Conservation (phyloP, 495 filamentous ascomycete species). For the Xylaria telfairii region DNA sequence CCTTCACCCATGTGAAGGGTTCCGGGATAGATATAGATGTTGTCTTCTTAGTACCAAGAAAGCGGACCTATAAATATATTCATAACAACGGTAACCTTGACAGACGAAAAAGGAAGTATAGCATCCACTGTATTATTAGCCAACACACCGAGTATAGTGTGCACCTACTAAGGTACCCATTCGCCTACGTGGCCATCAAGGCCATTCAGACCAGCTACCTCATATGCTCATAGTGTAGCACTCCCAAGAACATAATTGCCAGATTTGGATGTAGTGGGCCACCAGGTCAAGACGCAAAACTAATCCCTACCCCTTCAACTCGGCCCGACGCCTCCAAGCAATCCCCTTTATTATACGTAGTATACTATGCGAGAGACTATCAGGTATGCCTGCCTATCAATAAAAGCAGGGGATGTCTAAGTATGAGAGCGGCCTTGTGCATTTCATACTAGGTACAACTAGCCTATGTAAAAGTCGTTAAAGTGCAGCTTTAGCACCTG, state of each 20-base stretch:
- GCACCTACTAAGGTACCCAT: background rate
- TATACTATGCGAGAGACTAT: background rate
- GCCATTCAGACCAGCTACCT: background rate
- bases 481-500: background rate
- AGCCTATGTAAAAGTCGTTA: background rate
- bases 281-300: background rate
- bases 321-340: constrained; percentile 14
- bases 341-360: constrained; percentile 16
- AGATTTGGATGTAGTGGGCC: constrained; percentile 11
- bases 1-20: background rate
- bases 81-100: background rate
- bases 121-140: background rate
- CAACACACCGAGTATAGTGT: background rate
- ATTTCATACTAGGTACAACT: background rate
- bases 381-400: background rate
- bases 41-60: background rate
- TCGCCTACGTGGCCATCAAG: background rate
- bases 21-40: background rate
- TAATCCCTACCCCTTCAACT: constrained; percentile 15
- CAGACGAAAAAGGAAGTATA: background rate
- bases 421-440: background rate
- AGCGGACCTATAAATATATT: background rate
- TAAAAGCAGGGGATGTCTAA: background rate
- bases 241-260: background rate
- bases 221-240: background rate